Evolutionary conservation across 441 rosid species (phyloP), one percentile per base, ranked within the genome.

Genomic region (Mallotus japonicus): DNA sequence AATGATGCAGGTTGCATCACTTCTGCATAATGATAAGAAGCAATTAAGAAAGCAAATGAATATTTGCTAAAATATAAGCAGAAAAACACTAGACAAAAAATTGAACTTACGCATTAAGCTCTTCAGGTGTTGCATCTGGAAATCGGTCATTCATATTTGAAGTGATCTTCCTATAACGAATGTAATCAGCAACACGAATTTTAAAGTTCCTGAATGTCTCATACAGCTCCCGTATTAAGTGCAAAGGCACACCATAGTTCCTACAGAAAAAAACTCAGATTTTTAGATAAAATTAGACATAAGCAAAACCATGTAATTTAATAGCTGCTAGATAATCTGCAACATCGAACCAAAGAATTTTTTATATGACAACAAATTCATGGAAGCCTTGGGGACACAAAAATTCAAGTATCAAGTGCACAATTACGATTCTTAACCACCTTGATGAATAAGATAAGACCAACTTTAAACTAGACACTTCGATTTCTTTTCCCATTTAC

Each of bases 81-180:
- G 65, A 65, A 70, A 24, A 54, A 67, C 19, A 16, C 71, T 51
- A 20, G 62, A 47, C 10, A 37, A 74, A 49, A 15, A 49, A 15
- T 49, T 46, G 16, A 78, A 85, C 98, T 85, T 69, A 95, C 99
- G 78, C 90, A 68, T 80, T 78, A 69, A 95, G 90, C 84, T 95
- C 99, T 85, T 91, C 99, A 1, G 92, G 87, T 59, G 98, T 90
- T 47, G 99, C 99, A 78, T 95, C 97, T 37, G 97, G 96, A 81
- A 95, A 95, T 76, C 93, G 86, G 58, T 90, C 97, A 78, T 95
- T 93, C 99, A 95, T 95, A 83, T 95, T 95, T 70, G 98, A 93
- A 65, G 99, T 87, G 81, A 92, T 89, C 82, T 87, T 95, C 67
- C 95, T 88, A 65, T 91, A 95, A 4, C 97, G 98, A 75, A 95